Evolutionary conservation across 2,329 filamentous ascomycete genomes (phyloP), one percentile per base, ranked within the genome.

Genomic region (Daldinia sp.): DNA sequence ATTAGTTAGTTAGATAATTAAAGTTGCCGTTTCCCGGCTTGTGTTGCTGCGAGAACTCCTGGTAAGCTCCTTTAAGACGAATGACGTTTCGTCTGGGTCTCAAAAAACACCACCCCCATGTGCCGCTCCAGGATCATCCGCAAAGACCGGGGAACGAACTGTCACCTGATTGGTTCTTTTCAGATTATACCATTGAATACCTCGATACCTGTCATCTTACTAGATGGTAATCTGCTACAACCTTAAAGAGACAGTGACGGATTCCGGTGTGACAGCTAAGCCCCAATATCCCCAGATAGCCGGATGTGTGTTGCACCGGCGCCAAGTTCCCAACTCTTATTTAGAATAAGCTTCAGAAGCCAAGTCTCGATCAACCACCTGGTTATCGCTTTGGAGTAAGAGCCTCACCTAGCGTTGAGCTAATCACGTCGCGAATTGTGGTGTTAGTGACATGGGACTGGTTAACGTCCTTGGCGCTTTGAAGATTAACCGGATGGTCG

Each of bases 41-140:
- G 37, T 58, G 53, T 67, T 54, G 33, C 41, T 39, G 35, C 63
- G 63, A 64, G 28, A 63, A 67, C 59, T 62, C 63, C 63, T 66
- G 56, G 44, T 57, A 62, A 41, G 46, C 35, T 62, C 44, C 63
- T 59, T 53, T 58, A 67, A 69, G 63, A 71, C 69, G 69, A 37
- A 63, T 37, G 56, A 65, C 54, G 69, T 71, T 71, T 71, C 66
- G 69, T 42, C 50, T 69, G 58, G 66, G 69, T 71, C 69, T 71
- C 69, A 61, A 65, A 65, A 59, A 41, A 39, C 58, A 42, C 60
- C 61, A 13, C 48, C 56, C 56, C 57, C 48, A 63, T 69, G 60
- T 67, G 63, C 66, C 20, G 35, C 18, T 30, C 69, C n/a, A 44
- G 67, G 67, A 62, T 61, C 42, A 51, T 37, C 35, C 6, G 26